Conservation (phyloP, 148 eudicot genomes). For the Rhododendron simsii region DNA sequence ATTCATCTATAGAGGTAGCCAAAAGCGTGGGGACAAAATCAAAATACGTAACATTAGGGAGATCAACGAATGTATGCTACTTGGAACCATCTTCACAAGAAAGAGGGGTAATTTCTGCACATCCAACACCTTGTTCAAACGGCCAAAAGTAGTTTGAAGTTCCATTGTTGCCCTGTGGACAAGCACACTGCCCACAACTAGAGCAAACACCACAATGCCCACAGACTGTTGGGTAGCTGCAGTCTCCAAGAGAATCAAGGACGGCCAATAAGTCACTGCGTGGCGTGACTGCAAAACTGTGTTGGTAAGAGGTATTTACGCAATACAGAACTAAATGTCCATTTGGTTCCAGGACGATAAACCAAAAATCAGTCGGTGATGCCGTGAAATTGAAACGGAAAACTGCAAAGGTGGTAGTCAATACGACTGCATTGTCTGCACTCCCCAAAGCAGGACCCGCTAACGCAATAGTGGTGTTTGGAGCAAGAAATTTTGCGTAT, state of each 20-base stretch:
- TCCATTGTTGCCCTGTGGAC: background rate
- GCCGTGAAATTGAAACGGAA: background rate
- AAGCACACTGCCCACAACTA: background rate
- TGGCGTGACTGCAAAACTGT: background rate
- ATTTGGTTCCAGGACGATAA: slow-evolving; percentile 1
- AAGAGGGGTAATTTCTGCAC: slow-evolving; percentile 3
- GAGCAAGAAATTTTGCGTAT: background rate
- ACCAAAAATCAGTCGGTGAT: background rate
- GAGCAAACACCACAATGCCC: slow-evolving; percentile 19
- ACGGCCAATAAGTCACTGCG: background rate
- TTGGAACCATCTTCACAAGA: background rate
- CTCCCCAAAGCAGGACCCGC: background rate
- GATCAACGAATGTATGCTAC: slow-evolving; percentile 4
- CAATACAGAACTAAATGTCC: slow-evolving; percentile 17
- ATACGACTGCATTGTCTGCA: background rate
- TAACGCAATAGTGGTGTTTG: background rate
- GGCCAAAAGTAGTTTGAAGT: background rate
- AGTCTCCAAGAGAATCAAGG: background rate
- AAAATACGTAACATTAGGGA: slow-evolving; percentile 6
- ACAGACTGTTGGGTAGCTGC: slow-evolving; percentile 13
- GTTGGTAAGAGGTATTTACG: background rate
- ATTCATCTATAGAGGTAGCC: background rate
- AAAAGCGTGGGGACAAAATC: background rate
- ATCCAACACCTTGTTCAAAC: background rate
- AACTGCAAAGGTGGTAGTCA: background rate